These are phyloP conservation scores for Eimeria tenella DNA, from an alignment of 169 alveolate genomes.

Conservation along the genomic window DNA sequence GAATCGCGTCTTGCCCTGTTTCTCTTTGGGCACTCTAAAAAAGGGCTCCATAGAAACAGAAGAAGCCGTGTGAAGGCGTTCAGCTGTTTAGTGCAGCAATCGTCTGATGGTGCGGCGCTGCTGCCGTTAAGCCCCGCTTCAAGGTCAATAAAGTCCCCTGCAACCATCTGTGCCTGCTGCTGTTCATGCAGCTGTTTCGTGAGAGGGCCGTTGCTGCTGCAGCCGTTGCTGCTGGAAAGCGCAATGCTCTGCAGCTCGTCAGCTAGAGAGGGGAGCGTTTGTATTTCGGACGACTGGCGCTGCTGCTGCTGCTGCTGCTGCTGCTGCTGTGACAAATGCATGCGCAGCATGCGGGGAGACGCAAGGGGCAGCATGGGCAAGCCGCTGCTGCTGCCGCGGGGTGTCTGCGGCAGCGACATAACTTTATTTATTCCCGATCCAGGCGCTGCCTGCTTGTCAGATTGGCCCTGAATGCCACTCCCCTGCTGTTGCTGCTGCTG, in stretches of 20 bases:
- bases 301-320: conserved; percentile 18
- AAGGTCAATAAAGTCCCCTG: not conserved
- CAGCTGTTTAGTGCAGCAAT: conserved; percentile 35
- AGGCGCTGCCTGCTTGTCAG: not conserved
- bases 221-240: conserved; percentile 21
- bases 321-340: conserved; percentile 52
- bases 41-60: not conserved
- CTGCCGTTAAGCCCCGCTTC: conserved; percentile 14
- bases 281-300: not conserved
- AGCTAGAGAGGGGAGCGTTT: conserved; percentile 18
- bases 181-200: not conserved
- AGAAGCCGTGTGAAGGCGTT: not conserved
- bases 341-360: conserved; percentile 26
- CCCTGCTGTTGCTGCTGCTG: conserved; percentile 3
- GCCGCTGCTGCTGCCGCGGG: conserved; percentile 46
- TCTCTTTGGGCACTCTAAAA: not conserved
- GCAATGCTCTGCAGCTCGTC: not conserved
- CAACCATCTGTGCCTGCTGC: not conserved
- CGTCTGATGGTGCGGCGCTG: conserved; percentile 30
- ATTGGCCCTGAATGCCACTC: not conserved
- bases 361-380: conserved; percentile 20
- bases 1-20: not conserved
- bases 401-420: conserved; percentile 6
- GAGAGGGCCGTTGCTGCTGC: not conserved
- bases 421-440: not conserved